A percentile compares a stretch with the other conserved stretches of the same genome.
These are phyloP conservation scores for Cyberlindnera lachancei DNA, from an alignment of 805 yeast species.

Conservation along the genomic window DNA sequence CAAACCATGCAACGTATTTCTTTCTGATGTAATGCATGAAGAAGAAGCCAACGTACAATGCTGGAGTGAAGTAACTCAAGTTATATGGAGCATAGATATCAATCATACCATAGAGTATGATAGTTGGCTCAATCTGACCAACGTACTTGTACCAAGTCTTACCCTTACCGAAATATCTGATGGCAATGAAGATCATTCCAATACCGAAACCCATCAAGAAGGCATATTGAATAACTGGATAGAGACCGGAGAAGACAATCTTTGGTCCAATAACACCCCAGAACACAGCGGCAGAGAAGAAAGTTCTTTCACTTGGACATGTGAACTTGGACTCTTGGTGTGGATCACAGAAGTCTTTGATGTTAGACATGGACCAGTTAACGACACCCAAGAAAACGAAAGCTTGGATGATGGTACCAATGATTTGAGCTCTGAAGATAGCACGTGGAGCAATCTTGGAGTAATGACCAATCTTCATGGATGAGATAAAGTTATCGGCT, in stretches of 20 bases:
- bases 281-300: constrained; percentile 33
- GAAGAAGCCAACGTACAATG: constrained; percentile 25
- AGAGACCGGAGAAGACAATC: constrained; percentile 47
- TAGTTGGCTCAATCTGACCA: constrained; percentile 37
- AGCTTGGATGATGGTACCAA: constrained; percentile 25
- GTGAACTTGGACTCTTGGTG: constrained; percentile 32
- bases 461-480: constrained; percentile 37
- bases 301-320: constrained; percentile 34
- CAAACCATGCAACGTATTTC: constrained; percentile 47
- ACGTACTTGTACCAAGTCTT: constrained; percentile 6
- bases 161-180: constrained; percentile 21
- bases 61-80: constrained; percentile 29
- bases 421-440: constrained; percentile 40
- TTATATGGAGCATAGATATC: constrained; percentile 44
- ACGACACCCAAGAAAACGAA: constrained; percentile 26
- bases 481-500: constrained; percentile 53
- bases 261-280: constrained; percentile 53
- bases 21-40: constrained; percentile 37
- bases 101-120: constrained; percentile 43
- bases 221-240: constrained; percentile 57
- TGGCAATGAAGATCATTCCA: constrained; percentile 24
- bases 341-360: constrained; percentile 28
- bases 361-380: constrained; percentile 29
- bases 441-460: constrained; percentile 53
- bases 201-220: constrained; percentile 47